Conservation (phyloP, 1,139 yeast species). For the Kodamaea derodonti region DNA sequence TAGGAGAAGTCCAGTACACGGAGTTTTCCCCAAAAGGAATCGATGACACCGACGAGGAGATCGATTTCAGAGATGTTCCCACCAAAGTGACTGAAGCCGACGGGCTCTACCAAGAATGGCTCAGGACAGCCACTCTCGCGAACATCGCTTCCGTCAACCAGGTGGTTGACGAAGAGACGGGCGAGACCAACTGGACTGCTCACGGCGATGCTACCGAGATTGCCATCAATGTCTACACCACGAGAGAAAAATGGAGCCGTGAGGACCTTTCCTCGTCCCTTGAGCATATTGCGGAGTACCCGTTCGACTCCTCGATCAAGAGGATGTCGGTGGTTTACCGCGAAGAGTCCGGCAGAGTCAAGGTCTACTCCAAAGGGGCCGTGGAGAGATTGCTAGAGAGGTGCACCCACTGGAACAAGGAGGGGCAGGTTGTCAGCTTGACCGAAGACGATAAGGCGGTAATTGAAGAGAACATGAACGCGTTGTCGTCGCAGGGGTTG, state of each 20-base stretch:
- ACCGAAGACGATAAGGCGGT: constrained; percentile 21
- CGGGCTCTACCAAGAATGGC: constrained; percentile 19
- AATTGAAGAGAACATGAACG: constrained; percentile 31
- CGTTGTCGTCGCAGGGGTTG: constrained; percentile 39
- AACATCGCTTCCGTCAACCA: constrained; percentile 30
- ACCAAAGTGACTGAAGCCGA: constrained; percentile 10
- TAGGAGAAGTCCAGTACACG: constrained; percentile 25
- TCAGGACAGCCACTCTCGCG: constrained; percentile 30
- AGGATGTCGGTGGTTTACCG: constrained; percentile 46
- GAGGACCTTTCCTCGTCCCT: constrained; percentile 14
- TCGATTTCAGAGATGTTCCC: constrained; percentile 16
- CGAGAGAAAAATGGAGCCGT: constrained; percentile 21
- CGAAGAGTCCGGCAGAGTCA: constrained; percentile 10
- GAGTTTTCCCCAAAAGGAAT: constrained; percentile 22
- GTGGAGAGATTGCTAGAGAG: constrained; percentile 45
- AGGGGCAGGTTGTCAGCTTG: constrained; percentile 14
- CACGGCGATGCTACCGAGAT: constrained; percentile 38
- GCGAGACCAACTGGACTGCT: constrained; percentile 30
- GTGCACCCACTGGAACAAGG: constrained; percentile 31
- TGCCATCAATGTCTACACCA: constrained; percentile 33
- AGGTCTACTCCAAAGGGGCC: constrained; percentile 49
- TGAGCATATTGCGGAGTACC: constrained; percentile 28
- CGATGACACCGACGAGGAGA: constrained; percentile 29
- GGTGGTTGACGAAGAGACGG: constrained; percentile 22
- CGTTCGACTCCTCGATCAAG: constrained; percentile 38